Evolutionary conservation across 2,329 filamentous ascomycete species (phyloP).

Genomic region (Stagonosporopsis rhizophila): DNA sequence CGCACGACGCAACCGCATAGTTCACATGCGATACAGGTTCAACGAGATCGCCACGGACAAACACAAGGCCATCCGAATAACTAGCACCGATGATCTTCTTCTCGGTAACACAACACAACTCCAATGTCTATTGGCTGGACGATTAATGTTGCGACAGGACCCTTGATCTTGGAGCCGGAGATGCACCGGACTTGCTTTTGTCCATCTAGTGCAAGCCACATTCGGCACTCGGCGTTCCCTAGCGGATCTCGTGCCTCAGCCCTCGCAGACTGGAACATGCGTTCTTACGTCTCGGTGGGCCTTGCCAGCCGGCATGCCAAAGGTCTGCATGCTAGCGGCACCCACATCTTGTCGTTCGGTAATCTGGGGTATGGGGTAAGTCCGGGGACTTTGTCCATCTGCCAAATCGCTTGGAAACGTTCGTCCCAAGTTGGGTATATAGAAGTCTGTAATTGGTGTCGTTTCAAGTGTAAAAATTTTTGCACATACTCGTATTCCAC

Average conservation of each 20-base stretch:
- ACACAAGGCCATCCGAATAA: not conserved
- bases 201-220: conserved; percentile 15
- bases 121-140: not conserved
- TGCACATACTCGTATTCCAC: not conserved
- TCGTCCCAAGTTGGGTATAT: conserved; percentile 29
- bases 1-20: not conserved
- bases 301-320: too few relatives aligned
- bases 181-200: conserved; percentile 21
- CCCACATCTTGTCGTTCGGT: not conserved
- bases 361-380: conserved; percentile 31
- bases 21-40: not conserved
- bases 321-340: conserved; percentile 4
- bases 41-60: not conserved
- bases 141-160: not conserved
- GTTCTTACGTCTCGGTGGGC: not conserved
- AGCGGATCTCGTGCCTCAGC: not conserved
- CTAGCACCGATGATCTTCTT: too few relatives aligned
- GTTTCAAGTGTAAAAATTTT: not conserved
- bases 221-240: not conserved
- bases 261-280: not conserved
- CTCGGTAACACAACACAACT: too few relatives aligned
- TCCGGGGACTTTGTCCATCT: conserved; percentile 23
- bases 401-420: conserved; percentile 29
- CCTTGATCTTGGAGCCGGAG: not conserved
- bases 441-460: conserved; percentile 2